Evolutionary conservation across 768 basidiomycete species (phyloP), one percentile per base, ranked within the genome.

Genomic region (Suillus cothurnatus): DNA sequence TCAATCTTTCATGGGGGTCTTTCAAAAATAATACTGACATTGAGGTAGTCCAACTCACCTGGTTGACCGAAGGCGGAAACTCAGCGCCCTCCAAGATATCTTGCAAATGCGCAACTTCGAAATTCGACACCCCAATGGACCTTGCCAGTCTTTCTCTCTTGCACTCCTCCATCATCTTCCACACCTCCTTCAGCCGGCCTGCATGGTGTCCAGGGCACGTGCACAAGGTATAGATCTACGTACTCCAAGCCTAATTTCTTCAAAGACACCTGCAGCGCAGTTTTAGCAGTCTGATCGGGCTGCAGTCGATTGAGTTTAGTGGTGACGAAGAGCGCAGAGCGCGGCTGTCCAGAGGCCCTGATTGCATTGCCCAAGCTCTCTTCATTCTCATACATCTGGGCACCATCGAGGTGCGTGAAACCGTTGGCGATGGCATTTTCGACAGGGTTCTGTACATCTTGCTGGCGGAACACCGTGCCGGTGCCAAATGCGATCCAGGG

Each of bases 121-220:
- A 91, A 75, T 92, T 92, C 77, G 86, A 88, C 62, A 93, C 88
- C 21, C 90, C 90, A 61, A 90, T 89, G 72, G 31, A 65, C 65
- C 52, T 82, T 2, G 80, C 69, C 2, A 80, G 69, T 0, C 81
- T 79, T 12, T 77, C 78, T 41, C 83, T 76, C 69, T 83, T 81
- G 32, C 88, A 75, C 38, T 79, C 77, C 69, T 89, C 89, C 65
- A 90, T 84, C 55, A 84, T 80, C 61, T 74, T 75, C 90, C 90
- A 92, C 6, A 73, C 70, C 4, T 67, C 68, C 61, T 81, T 77
- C 61, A 83, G 64, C 26, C 58, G 64, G 67, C 21, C 71, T 67
- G 67, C 17, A 66, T 56, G 60, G 64, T 66, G 38, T 41, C 63
- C 32, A n/a, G 2, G 79, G 77, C 55, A 70, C 74, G 73, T 86